Base-by-base conservation (phyloP, 768 basidiomycete species). In the Lanmaoa rubissima region DNA sequence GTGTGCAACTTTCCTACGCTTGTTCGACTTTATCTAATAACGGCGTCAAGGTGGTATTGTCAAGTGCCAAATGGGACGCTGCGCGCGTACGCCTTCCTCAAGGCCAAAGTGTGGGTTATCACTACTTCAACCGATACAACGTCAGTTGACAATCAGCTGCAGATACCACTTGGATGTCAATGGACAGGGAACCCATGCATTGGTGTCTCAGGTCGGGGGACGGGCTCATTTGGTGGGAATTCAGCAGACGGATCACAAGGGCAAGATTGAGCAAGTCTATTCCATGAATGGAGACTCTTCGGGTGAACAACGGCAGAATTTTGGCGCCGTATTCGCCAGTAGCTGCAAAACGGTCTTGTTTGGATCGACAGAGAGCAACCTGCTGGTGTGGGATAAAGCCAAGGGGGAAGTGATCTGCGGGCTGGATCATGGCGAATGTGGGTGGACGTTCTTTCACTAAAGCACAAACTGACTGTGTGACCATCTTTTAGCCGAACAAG, bases 1-100 rank as follows among this genome's bases (percentile, higher is more conserved):
- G 87, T 88, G 69, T 54, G 84, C 19, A 61, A 11, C 10, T 43
- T 44, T 43, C 26, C 52, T 31, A 31, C 10, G 31, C 11, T 36
- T 46, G 32, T 31, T 46, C 1, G 32, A 19, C 6, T 24, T 32
- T 45, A 39, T 42, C 63, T 69, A 5, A 73, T 26, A 36, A 46
- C 16, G 38, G 14, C 35, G 45, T 43, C 28, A 54, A 87, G 86
- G 58, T 88, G 87, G 87, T 79, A 84, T 65, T 86, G 82, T 61
- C 82, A 83, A 64, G 73, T 88, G 56, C 84, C 85, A 0, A 86
- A 86, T 60, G 86, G 86, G 28, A 86, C 81, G 13, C 71, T 86
- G 44, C 79, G 82, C 5, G 84, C 82, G 12, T 82, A 82, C 54
- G 74, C 79, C 7, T 86, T 87, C 63, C 73, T 87, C 58, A 76